Base-by-base conservation (phyloP, 2,329 filamentous ascomycete genomes). In the Zymoseptoria passerinii region DNA sequence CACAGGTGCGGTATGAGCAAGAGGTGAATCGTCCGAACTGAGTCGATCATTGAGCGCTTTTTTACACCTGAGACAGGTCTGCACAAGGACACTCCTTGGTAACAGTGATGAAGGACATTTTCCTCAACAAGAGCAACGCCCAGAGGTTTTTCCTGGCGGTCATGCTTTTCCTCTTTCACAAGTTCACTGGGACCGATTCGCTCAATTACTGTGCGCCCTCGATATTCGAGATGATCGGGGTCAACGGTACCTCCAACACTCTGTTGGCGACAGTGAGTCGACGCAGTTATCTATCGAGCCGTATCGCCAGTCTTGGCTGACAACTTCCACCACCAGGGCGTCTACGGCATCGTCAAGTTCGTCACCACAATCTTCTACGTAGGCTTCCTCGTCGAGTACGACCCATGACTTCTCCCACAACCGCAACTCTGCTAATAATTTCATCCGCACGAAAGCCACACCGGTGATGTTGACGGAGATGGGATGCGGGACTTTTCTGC, bases 191-290 rank as follows among this genome's bases (percentile, higher is more conserved):
- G 84, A 81, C 83, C 0, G 81, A 82, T 29, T 84, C 80, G 48
- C 90, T 92, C 72, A 92, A 88, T 0, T 80, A 91, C 16, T 92
- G 92, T 68, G 88, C 88, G 0, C 82, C 85, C 0, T 82, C 90
- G 60, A 82, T 91, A 55, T 92, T 92, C 72, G 78, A 77, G 8
- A 80, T 91, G 58, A 80, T 92, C 48, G 89, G 88, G 3, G 83
- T 88, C 51, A 82, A 80, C 0, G 87, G 88, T 7, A 80, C 80
- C 50, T 80, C 85, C 51, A 85, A 90, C 71, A 83, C 83, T 55
- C 81, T 91, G 0, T 83, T 90, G 44, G 83, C 88, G 10, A 91
- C 87, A 0, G 87, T 83, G 40, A 58, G 58, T 54, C n/a, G n/a
- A n/a, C n/a, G n/a, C n/a, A n/a, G n/a, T n/a, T n/a, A n/a, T n/a